Evolutionary conservation across 2,329 filamentous ascomycete species (phyloP).

Genomic region (Cladophialophora exuberans): DNA sequence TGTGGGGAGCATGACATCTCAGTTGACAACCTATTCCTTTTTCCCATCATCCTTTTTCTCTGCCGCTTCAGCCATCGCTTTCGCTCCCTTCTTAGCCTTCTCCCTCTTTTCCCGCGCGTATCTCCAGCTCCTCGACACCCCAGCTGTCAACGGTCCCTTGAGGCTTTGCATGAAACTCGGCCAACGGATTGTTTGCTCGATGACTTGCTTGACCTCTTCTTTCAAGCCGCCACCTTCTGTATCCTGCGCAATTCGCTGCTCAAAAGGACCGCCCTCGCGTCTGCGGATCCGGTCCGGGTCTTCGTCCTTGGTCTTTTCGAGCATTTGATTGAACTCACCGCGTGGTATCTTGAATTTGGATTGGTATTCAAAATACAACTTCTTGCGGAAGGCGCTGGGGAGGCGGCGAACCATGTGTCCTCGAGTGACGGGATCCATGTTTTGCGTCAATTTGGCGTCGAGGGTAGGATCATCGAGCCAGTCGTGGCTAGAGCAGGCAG

Average conservation of each 20-base stretch:
- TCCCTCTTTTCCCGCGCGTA: conserved; percentile 82
- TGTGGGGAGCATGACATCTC: neutral
- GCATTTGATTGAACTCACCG: conserved; percentile 81
- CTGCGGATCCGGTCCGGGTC: conserved; percentile 68
- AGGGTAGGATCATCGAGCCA: conserved; percentile 67
- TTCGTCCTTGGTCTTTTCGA: conserved; percentile 73
- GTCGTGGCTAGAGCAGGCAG: conserved; percentile 58
- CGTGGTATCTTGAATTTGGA: conserved; percentile 84
- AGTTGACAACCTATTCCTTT: neutral
- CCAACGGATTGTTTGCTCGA: conserved; percentile 89
- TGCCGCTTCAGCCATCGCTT: conserved; percentile 13
- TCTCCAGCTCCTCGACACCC: conserved; percentile 67
- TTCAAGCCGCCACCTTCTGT: conserved; percentile 65
- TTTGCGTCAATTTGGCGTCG: conserved; percentile 75
- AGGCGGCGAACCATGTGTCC: conserved; percentile 96
- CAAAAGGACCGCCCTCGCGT: conserved; percentile 80
- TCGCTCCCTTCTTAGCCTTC: conserved; percentile 37
- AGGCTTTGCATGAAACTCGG: conserved; percentile 85
- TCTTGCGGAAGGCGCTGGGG: conserved; percentile 82
- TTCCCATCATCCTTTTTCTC: neutral
- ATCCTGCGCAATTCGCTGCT: conserved; percentile 77
- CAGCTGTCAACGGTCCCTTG: conserved; percentile 82
- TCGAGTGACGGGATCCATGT: conserved; percentile 88
- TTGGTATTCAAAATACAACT: conserved; percentile 94
- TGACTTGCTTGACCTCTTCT: conserved; percentile 71